phyloP scores from a whole-genome alignment of 441 rosid species.

The Croton laevigatus region DNA sequence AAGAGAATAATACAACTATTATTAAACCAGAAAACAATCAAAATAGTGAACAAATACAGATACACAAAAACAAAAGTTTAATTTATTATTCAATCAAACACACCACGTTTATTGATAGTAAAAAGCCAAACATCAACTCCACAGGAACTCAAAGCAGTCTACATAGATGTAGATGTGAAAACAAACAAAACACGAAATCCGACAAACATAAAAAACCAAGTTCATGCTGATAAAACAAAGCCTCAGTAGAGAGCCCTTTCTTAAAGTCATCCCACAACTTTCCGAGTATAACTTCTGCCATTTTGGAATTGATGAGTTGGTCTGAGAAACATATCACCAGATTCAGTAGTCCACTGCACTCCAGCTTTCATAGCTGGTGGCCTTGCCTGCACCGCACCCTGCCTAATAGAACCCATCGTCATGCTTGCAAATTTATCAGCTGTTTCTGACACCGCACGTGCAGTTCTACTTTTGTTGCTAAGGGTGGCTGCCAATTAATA shows the following conservation, averaged over 20 bases:
- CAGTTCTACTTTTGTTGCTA: constrained; percentile 37
- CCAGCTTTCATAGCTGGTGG: constrained; percentile 76
- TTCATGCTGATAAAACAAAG: neutral
- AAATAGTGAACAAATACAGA: too few relatives aligned
- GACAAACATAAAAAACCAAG: too few relatives aligned
- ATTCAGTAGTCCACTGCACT: constrained; percentile 54
- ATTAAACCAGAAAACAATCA: too few relatives aligned
- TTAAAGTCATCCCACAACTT: constrained; percentile 49
- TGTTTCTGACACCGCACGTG: constrained; percentile 43
- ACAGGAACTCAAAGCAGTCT: too few relatives aligned
- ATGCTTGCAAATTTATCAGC: constrained; percentile 52
- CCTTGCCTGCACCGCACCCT: constrained; percentile 35
- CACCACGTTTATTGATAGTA: too few relatives aligned
- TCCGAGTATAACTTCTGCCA: constrained; percentile 49
- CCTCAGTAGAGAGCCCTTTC: neutral
- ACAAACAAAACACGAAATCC: too few relatives aligned
- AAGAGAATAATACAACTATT: too few relatives aligned
- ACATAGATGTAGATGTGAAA: too few relatives aligned
- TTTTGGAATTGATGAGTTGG: constrained; percentile 50
- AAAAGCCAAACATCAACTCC: too few relatives aligned
- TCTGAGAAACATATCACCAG: constrained; percentile 49
- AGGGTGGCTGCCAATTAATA: constrained; percentile 29
- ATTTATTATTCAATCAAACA: too few relatives aligned
- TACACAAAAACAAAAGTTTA: too few relatives aligned
- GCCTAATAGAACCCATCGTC: constrained; percentile 47